These are phyloP conservation scores for Fusarium sp. DNA, from an alignment of 2,329 filamentous ascomycete species.

Conservation along the genomic window DNA sequence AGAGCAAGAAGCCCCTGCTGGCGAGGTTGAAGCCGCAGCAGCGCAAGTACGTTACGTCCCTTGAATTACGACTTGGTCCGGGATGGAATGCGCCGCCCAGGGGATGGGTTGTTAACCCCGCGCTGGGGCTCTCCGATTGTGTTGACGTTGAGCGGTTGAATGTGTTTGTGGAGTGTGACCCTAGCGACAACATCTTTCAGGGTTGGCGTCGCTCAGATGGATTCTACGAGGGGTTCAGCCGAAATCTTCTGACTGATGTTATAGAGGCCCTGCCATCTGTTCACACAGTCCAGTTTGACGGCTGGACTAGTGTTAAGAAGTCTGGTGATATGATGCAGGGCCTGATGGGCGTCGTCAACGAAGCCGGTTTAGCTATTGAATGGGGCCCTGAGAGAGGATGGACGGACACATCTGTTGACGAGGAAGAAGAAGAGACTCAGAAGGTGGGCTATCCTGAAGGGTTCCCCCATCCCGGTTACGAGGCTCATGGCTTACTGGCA, in stretches of 20 bases:
- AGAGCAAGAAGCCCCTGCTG: conserved; percentile 76
- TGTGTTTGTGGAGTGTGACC: conserved; percentile 78
- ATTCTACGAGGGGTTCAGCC: conserved; percentile 76
- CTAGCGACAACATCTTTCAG: conserved; percentile 71
- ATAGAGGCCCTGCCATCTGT: conserved; percentile 66
- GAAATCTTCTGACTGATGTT: conserved; percentile 64
- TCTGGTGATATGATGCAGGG: conserved; percentile 70
- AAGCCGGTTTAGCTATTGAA: conserved; percentile 61
- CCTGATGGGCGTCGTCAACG: conserved; percentile 62
- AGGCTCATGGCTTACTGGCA: conserved; percentile 9
- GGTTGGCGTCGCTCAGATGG: conserved; percentile 73
- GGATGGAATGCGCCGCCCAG: conserved; percentile 76
- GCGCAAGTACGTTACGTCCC: conserved; percentile 66
- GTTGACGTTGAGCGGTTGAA: conserved; percentile 66
- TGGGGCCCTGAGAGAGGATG: conserved; percentile 77
- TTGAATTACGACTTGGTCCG: conserved; percentile 77
- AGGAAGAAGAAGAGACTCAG: not conserved
- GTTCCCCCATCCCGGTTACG: conserved; percentile 22
- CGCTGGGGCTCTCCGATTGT: conserved; percentile 71
- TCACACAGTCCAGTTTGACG: conserved; percentile 73
- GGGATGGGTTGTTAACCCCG: conserved; percentile 74
- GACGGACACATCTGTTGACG: conserved; percentile 59
- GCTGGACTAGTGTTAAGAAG: conserved; percentile 71
- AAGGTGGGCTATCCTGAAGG: conserved; percentile 10
- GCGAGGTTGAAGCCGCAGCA: conserved; percentile 70